These are phyloP conservation scores for Plectosphaerella sp. DNA, from an alignment of 2,329 filamentous ascomycete species.

Conservation along the genomic window DNA sequence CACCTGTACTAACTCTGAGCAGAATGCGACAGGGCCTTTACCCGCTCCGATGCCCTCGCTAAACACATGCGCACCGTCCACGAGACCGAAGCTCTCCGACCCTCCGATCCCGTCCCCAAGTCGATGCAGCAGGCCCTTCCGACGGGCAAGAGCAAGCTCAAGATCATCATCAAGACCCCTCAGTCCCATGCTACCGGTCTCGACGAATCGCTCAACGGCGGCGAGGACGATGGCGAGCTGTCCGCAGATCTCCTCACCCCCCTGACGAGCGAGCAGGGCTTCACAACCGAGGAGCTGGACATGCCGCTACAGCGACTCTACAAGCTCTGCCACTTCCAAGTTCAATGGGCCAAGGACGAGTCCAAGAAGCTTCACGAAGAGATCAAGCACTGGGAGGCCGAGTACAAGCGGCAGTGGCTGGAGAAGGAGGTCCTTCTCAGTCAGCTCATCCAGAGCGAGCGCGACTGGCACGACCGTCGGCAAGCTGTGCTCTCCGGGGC, in stretches of 20 bases:
- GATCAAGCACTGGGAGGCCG: constrained; percentile 60
- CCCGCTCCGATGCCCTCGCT: constrained; percentile 87
- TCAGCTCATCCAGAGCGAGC: constrained; percentile 64
- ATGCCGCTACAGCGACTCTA: constrained; percentile 57
- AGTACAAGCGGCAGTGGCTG: constrained; percentile 68
- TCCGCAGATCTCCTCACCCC: constrained; percentile 55
- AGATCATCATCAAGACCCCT: constrained; percentile 60
- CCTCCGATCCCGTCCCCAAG: constrained; percentile 70
- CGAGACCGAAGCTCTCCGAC: constrained; percentile 89
- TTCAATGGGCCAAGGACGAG: constrained; percentile 69
- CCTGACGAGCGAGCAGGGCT: constrained; percentile 54
- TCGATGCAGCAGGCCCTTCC: constrained; percentile 48
- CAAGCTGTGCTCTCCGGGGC: constrained; percentile 47
- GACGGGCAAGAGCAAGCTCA: constrained; percentile 48
- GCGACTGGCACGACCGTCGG: constrained; percentile 58
- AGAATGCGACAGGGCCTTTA: constrained; percentile 98
- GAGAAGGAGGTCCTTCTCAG: constrained; percentile 77
- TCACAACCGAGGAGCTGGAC: constrained; percentile 60
- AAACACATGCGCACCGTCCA: constrained; percentile 99
- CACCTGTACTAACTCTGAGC: constrained; percentile 4
- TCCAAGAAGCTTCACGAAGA: constrained; percentile 59
- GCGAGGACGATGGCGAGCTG: constrained; percentile 49
- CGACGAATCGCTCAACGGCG: constrained; percentile 49
- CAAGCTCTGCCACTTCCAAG: constrained; percentile 64
- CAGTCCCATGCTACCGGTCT: constrained; percentile 54